phyloP scores from a whole-genome alignment of 345 rosid species.

The rapeseed (Brassica napus) region Da-Ae NC_063441.1:16800501-16801000 shows the following conservation, averaged over 20 bases:
- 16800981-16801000: neutral
- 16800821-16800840: neutral
- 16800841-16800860: neutral
- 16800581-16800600: neutral
- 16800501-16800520: neutral
- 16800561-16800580: neutral
- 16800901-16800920: neutral
- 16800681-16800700: conserved; percentile 18
- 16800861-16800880: conserved; percentile 24
- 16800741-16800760: neutral
- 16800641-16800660: conserved; percentile 13
- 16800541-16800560: neutral
- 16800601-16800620: conserved; percentile 1
- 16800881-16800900: neutral
- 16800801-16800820: neutral
- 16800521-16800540: neutral
- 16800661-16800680: conserved; percentile 27
- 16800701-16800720: conserved; percentile 5
- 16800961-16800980: neutral
- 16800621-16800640: conserved; percentile 7
- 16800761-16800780: neutral
- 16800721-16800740: neutral
- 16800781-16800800: neutral
- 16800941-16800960: conserved; percentile 28
- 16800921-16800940: conserved; percentile 12